Evolutionary conservation across 73 alveolate species (phyloP), one percentile per base, ranked within the genome.

Genomic region (Paramecium pentaurelia): DNA sequence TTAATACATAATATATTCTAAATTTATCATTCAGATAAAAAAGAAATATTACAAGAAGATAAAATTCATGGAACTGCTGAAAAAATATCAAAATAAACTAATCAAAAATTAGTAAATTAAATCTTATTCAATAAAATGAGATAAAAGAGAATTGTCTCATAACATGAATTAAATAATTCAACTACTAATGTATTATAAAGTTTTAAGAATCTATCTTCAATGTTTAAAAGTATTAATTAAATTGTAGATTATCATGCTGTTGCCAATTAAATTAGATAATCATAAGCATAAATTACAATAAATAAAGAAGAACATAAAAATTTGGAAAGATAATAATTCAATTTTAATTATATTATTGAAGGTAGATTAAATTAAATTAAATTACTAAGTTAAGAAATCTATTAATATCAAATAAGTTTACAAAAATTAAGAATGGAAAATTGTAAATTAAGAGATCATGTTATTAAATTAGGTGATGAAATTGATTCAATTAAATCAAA

Each of bases 1-100:
- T 80, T 80, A 49, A 80, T 80, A 25, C 91, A 80, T 80, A 80
- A 40, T 44, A 80, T 80, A 25, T 80, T 80, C 58, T 49, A 80
- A 49, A 47, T 80, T 27, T 44, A 45, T 45, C 58, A 75, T 3
- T 75, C 58, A 9, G 88, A 75, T 11, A 75, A 80, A 28, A 42
- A 22, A 9, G 75, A 80, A 25, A 25, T 58, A 3, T 34, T 40
- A 20, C 8, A 4, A n/a, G 49, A 80, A 27, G 54, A 49, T 9
- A 75, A 42, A 42, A 38, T 42, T 5, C 60, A 38, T 18, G 88
- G 60, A 22, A 75, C 88, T 30, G 60, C 38, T 44, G 91, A 80
- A 27, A 42, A 28, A n/a, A 80, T 80, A 27, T 36, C 30, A 4
- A 80, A 47, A 80, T 22, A 80, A 18, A 80, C 91, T 2, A 80